A percentile compares a stretch with the other conserved stretches of the same genome.
Conservation (phyloP, 345 rosid genomes). For the Nephelium lappaceum region DNA sequence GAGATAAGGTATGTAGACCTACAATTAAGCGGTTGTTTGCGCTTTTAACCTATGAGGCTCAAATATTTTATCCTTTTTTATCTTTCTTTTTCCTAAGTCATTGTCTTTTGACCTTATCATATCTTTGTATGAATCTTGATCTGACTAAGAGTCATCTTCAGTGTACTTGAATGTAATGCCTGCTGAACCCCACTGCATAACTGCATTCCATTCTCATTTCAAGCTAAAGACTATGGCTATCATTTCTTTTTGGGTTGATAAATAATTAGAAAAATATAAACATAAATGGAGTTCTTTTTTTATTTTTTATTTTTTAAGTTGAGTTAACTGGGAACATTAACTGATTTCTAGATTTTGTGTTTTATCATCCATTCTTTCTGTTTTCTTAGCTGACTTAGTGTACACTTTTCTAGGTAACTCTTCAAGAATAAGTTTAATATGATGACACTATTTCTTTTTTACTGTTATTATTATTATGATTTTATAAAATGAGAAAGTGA, state of each 20-base stretch:
- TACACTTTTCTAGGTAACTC: too few relatives aligned
- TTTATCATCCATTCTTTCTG: neutral
- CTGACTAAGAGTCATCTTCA: neutral
- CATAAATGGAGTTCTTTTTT: neutral
- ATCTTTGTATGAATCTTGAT: neutral
- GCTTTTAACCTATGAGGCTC: neutral
- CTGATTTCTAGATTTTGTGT: neutral
- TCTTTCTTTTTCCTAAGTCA: neutral
- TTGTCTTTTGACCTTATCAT: neutral
- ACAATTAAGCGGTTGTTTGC: neutral
- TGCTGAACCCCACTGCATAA: neutral
- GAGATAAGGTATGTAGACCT: slow-evolving; percentile 71
- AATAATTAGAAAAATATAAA: neutral
- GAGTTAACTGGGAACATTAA: neutral
- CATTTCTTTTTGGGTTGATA: slow-evolving; percentile 9
- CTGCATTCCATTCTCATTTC: neutral
- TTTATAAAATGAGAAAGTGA: too few relatives aligned
- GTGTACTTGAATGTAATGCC: neutral
- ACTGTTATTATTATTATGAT: too few relatives aligned
- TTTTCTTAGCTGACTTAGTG: neutral
- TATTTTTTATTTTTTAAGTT: neutral
- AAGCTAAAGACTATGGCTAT: neutral
- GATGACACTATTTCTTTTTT: too few relatives aligned
- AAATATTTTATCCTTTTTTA: neutral
- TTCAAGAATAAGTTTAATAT: too few relatives aligned